phyloP scores from a whole-genome alignment of 2,329 filamentous ascomycete genomes.

The Sphaerulina populicola region DNA sequence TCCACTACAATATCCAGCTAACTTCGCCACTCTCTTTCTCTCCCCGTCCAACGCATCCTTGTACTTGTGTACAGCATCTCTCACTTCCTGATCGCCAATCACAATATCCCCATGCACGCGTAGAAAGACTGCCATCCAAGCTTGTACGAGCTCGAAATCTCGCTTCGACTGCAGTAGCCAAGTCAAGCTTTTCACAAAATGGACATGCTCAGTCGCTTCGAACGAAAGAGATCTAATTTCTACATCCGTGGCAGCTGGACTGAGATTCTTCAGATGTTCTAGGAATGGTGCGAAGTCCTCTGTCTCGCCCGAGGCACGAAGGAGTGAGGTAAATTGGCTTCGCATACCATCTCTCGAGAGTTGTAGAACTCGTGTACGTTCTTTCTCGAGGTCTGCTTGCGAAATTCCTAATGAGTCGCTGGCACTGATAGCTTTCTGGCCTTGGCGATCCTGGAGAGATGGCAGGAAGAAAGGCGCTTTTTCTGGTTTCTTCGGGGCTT shows the following conservation, averaged over 20 bases:
- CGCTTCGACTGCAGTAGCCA: constrained; percentile 56
- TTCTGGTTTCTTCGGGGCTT: constrained; percentile 82
- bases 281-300: constrained; percentile 62
- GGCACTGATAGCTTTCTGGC: constrained; percentile 4
- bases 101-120: constrained; percentile 63
- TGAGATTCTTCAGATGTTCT: constrained; percentile 67
- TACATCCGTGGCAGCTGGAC: constrained; percentile 78
- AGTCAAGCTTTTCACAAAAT: constrained; percentile 76
- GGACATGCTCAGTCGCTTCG: constrained; percentile 55
- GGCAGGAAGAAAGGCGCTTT: constrained; percentile 95
- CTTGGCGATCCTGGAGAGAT: constrained; percentile 43
- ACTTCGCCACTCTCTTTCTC: constrained; percentile 63
- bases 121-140: constrained; percentile 95
- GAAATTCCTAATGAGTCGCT: constrained; percentile 19
- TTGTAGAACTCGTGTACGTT: constrained; percentile 30
- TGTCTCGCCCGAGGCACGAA: constrained; percentile 40
- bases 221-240: constrained; percentile 71
- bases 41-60: constrained; percentile 43
- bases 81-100: constrained; percentile 44
- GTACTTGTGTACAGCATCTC: constrained; percentile 59
- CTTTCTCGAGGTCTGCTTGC: constrained; percentile 28
- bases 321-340: constrained; percentile 41
- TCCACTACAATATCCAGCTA: constrained; percentile 46
- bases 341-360: constrained; percentile 15
- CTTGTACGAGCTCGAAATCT: constrained; percentile 90